Evolutionary conservation across 1,139 yeast species (phyloP).

Genomic region (Suhomyces maxii): DNA sequence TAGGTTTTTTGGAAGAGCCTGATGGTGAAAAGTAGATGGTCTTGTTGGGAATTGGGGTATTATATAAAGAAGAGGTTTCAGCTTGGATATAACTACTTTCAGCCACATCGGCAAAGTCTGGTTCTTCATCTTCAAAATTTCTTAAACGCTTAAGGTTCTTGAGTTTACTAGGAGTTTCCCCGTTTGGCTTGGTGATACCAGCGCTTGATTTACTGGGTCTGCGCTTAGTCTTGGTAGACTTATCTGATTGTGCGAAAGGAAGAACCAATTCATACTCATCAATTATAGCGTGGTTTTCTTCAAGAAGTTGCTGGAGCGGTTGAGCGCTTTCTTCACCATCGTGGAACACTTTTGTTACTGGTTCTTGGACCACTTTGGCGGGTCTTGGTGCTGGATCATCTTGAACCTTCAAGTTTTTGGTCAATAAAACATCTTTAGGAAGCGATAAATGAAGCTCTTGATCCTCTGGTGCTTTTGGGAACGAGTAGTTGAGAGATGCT

Average conservation of each 20-base stretch:
- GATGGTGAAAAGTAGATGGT: conserved; percentile 36
- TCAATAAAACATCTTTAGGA: conserved; percentile 23
- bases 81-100: conserved; percentile 12
- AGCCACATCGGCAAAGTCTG: conserved; percentile 6
- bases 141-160: conserved; percentile 9
- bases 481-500: conserved; percentile 22
- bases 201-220: not conserved
- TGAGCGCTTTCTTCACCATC: conserved; percentile 15
- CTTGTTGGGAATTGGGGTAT: conserved; percentile 34
- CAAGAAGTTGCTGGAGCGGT: conserved; percentile 33
- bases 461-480: conserved; percentile 15
- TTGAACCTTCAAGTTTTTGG: conserved; percentile 26
- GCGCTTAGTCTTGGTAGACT: not conserved
- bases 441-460: not conserved
- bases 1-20: conserved; percentile 22
- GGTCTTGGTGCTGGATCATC: conserved; percentile 18
- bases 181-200: not conserved
- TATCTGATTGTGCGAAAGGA: conserved; percentile 14
- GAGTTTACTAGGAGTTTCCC: not conserved
- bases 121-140: conserved; percentile 9
- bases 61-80: conserved; percentile 20
- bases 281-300: conserved; percentile 22
- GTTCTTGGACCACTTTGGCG: conserved; percentile 12
- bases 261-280: conserved; percentile 19
- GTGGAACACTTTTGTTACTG: conserved; percentile 16